phyloP scores from a whole-genome alignment of 257 asterid genomes.

The Vinca minor region DNA sequence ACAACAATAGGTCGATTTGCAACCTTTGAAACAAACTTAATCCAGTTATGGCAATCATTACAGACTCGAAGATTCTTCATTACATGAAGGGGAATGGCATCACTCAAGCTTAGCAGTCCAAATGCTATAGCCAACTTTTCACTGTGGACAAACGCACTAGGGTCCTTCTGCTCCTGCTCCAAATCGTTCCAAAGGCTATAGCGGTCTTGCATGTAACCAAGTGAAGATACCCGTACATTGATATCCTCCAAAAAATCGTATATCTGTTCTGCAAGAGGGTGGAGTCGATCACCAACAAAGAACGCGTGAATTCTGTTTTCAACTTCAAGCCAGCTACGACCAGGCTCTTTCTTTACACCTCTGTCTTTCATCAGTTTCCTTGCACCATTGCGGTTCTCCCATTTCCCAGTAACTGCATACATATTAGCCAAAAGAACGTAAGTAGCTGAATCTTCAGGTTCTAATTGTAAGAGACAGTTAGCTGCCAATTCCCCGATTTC shows the following conservation, averaged over 20 bases:
- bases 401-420: conserved; percentile 68
- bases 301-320: conserved; percentile 59
- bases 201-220: conserved; percentile 60
- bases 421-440: conserved; percentile 70
- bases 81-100: conserved; percentile 49
- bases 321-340: conserved; percentile 82
- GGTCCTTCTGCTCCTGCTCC: conserved; percentile 64
- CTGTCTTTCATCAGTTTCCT: conserved; percentile 71
- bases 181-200: conserved; percentile 57
- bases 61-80: conserved; percentile 88
- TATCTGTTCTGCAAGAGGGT: conserved; percentile 57
- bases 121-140: conserved; percentile 81
- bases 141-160: conserved; percentile 52
- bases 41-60: conserved; percentile 81
- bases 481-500: conserved; percentile 76
- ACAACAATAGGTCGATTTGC: conserved; percentile 49
- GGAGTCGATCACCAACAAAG: conserved; percentile 70
- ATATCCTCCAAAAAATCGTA: conserved; percentile 45
- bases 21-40: conserved; percentile 47
- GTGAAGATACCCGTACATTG: conserved; percentile 35
- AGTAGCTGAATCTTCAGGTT: conserved; percentile 75
- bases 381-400: conserved; percentile 54
- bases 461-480: conserved; percentile 51
- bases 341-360: conserved; percentile 85
- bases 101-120: conserved; percentile 53